These are phyloP conservation scores for Aspergillus novofumigatus DNA, from an alignment of 2,329 filamentous ascomycete genomes.

Conservation along the genomic window DNA sequence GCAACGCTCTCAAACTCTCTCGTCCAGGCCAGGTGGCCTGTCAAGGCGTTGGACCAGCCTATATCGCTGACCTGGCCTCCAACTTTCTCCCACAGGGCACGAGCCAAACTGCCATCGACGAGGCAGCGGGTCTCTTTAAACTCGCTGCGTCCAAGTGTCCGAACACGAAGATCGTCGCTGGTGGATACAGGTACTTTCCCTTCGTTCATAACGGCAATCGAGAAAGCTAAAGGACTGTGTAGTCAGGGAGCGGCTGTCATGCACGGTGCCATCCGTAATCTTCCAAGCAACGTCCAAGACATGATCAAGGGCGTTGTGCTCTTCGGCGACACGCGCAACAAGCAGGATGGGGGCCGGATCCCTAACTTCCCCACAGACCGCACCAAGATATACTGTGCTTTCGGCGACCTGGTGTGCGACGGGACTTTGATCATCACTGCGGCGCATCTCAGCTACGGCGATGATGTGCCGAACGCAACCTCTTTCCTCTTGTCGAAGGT, in stretches of 20 bases:
- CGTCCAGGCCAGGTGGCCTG: constrained; percentile 6
- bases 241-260: constrained; percentile 44
- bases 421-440: constrained; percentile 14
- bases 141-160: constrained; percentile 11
- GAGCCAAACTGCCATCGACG: constrained; percentile 5
- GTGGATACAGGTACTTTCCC: constrained; percentile 7
- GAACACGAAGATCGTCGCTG: constrained; percentile 10
- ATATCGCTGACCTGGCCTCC: constrained; percentile 6
- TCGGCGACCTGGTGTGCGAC: constrained; percentile 15
- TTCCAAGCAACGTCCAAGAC: constrained; percentile 19
- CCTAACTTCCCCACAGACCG: constrained; percentile 16
- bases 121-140: constrained; percentile 7
- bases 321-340: constrained; percentile 33
- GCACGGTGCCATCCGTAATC: constrained; percentile 35
- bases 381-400: constrained; percentile 15
- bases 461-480: constrained; percentile 11
- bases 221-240: neutral
- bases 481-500: constrained; percentile 6
- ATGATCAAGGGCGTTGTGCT: constrained; percentile 40
- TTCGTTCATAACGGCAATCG: neutral
- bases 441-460: constrained; percentile 12
- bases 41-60: constrained; percentile 12
- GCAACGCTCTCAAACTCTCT: neutral
- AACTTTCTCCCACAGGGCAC: constrained; percentile 11
- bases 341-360: constrained; percentile 14